Percentiles rank a stretch among this genome's conserved stretches.
Conservation (phyloP, 1,139 yeast genomes). For the Scheffersomyces lignicola region DNA sequence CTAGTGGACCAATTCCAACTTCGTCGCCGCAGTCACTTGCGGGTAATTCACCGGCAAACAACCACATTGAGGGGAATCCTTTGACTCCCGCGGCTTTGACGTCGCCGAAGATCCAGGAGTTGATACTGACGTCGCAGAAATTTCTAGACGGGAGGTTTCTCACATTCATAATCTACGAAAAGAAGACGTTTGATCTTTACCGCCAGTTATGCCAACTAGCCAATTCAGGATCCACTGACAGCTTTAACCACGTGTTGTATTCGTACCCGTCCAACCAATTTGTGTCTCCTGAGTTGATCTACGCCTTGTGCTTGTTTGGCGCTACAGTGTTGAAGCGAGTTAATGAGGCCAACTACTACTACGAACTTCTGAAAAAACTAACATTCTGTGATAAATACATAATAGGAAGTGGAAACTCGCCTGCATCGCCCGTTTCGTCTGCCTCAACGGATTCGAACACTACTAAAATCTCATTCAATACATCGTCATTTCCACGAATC, state of each 20-base stretch:
- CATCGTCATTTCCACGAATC: slow-evolving; percentile 10
- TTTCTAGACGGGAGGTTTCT: slow-evolving; percentile 9
- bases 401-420: background rate
- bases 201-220: slow-evolving; percentile 6
- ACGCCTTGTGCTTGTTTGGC: slow-evolving; percentile 9
- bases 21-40: background rate
- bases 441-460: background rate
- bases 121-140: slow-evolving; percentile 5
- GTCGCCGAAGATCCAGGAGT: slow-evolving; percentile 5
- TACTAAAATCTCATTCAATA: slow-evolving; percentile 4
- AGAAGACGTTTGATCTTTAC: slow-evolving; percentile 4
- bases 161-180: slow-evolving; percentile 7
- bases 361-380: slow-evolving; percentile 6
- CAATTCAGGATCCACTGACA: background rate
- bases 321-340: slow-evolving; percentile 7
- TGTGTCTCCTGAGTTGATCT: slow-evolving; percentile 9
- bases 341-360: slow-evolving; percentile 8
- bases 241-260: slow-evolving; percentile 5
- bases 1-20: background rate
- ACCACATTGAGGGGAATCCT: background rate
- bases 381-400: slow-evolving; percentile 6
- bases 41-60: background rate
- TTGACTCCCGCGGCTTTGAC: slow-evolving; percentile 5
- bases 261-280: slow-evolving; percentile 10
- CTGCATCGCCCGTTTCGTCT: background rate